Evolutionary conservation across 805 yeast species (phyloP).

Genomic region (Saccharomycopsis sp.): DNA sequence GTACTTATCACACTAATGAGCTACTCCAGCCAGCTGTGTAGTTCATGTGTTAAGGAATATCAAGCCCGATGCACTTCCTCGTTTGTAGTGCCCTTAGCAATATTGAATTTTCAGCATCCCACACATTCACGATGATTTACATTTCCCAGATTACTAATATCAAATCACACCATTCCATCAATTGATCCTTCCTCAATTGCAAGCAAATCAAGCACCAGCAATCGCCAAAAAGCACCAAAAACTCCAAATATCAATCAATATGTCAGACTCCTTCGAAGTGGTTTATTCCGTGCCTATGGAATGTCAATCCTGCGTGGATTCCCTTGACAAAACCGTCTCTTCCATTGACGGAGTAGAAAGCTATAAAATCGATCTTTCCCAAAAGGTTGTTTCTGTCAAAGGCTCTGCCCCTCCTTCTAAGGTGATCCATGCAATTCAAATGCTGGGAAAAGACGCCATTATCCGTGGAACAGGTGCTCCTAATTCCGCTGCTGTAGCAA

Average conservation of each 20-base stretch:
- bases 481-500: constrained; percentile 86
- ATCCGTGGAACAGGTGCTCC: constrained; percentile 87
- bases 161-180: background rate
- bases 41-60: too few relatives aligned
- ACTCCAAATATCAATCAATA: background rate
- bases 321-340: constrained; percentile 48
- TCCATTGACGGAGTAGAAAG: constrained; percentile 43
- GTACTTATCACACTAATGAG: too few relatives aligned
- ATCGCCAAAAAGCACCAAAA: too few relatives aligned
- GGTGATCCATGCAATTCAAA: constrained; percentile 61
- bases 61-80: too few relatives aligned
- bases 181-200: too few relatives aligned
- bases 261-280: constrained; percentile 38
- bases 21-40: too few relatives aligned
- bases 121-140: background rate
- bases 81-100: background rate
- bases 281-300: constrained; percentile 84
- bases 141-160: background rate
- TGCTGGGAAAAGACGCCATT: constrained; percentile 81
- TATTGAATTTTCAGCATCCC: background rate
- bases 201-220: too few relatives aligned
- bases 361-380: constrained; percentile 49
- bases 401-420: constrained; percentile 74
- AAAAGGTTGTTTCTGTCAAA: constrained; percentile 55
- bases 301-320: constrained; percentile 64